A percentile compares a stretch with the other conserved stretches of the same genome.
Evolutionary conservation across 108 stramenopile species (phyloP).

Genomic region (Schizochytrium sp.): DNA sequence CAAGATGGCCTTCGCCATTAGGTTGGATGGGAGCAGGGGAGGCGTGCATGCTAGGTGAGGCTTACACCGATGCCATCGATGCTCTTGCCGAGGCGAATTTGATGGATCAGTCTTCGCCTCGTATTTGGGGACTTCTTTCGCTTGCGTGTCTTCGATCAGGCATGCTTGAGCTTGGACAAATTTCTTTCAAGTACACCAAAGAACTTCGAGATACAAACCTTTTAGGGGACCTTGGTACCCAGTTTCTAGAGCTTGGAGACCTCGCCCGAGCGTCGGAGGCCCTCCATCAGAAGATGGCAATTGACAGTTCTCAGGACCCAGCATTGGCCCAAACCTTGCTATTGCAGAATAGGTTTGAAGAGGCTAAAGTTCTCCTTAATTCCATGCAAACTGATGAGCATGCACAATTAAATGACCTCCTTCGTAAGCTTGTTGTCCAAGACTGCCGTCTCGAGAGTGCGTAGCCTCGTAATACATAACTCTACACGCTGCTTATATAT

Average conservation of each 20-base stretch:
- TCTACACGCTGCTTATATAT: too few species aligned
- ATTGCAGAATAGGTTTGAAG: constrained; percentile 26
- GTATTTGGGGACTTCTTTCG: neutral
- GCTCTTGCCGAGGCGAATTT: neutral
- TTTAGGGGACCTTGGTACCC: neutral
- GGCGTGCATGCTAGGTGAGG: constrained; percentile 7
- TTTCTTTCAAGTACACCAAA: neutral
- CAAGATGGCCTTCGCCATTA: neutral
- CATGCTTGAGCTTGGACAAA: neutral
- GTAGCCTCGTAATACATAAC: too few species aligned
- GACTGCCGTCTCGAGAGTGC: neutral
- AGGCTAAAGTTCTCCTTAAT: neutral
- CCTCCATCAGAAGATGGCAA: neutral
- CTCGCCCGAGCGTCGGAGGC: neutral
- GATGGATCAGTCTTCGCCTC: neutral
- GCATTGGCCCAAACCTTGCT: neutral
- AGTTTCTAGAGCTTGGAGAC: neutral
- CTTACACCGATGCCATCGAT: constrained; percentile 5
- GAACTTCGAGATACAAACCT: neutral
- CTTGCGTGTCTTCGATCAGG: constrained; percentile 8
- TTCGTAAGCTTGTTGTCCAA: constrained; percentile 8
- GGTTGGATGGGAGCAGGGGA: neutral
- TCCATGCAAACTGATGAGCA: neutral
- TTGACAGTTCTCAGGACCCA: neutral
- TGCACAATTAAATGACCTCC: neutral